Base-by-base conservation (phyloP, 2,329 filamentous ascomycete species). In the Shiraia sp. region DNA sequence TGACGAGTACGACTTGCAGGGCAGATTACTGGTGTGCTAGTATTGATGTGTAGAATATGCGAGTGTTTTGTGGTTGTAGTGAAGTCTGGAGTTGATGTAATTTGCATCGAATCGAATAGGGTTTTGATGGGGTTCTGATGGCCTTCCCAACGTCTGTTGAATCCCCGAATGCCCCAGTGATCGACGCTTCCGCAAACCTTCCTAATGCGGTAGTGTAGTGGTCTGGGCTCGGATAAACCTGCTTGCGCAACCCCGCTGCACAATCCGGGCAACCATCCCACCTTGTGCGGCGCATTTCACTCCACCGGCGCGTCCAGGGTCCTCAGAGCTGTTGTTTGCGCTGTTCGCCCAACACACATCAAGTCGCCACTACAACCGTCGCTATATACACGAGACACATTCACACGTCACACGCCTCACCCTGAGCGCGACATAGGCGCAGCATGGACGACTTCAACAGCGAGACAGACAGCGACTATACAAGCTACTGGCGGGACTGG, bases 401-500 rank as follows among this genome's bases (percentile, higher is more conserved):
- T n/a, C n/a, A n/a, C n/a, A n/a, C n/a, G n/a, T n/a, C n/a, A n/a
- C n/a, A n/a, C n/a, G 25, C 28, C 34, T 22, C 19, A 22, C 19
- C 19, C 19, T 22, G 19, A 22, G 19, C 19, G 27, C 32, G 31
- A 42, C 48, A 49, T 29, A 55, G 45, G 47, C 48, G 42, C 51
- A 62, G 47, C 62, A 97, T 97, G 93, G 93, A 97, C 70, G 92
- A 97, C 74, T 97, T 93, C 73, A 91, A 90, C 56, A 96, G 90
- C 68, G 93, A 99, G 73, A 95, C 91, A 10, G 93, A 99, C 69
- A 96, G 91, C 73, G 93, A 99, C 75, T 99, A 97, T 71, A 96
- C 93, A 34, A 97, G 90, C 74, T 99, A 97, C 72, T 99, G 93
- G 93, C 81, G 92, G 71, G 93, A 99, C 75, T 99, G 93, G 93